A percentile compares a stretch with the other conserved stretches of the same genome.
Evolutionary conservation across 192 early-diverging fungal species (phyloP).

Genomic region (Hyaloraphidium curvatum): DNA sequence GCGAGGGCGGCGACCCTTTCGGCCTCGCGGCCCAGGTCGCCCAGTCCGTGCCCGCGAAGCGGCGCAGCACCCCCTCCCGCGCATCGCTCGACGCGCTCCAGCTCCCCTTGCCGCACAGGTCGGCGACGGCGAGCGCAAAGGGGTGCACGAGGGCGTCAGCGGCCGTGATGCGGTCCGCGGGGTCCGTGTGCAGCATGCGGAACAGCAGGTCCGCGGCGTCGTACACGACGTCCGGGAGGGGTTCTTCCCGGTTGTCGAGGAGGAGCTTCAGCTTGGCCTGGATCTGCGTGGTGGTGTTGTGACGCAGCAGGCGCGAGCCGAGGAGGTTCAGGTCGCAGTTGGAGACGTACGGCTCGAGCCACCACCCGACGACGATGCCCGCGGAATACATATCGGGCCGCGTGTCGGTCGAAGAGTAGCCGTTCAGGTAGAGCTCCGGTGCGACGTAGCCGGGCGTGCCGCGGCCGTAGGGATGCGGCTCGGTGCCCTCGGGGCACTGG

Average conservation of each 20-base stretch:
- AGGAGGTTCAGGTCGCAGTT: conserved; percentile 40
- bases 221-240: conserved; percentile 19
- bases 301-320: conserved; percentile 41
- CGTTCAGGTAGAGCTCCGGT: conserved; percentile 27
- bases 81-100: no score
- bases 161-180: conserved; percentile 31
- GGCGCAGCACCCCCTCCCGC: no score
- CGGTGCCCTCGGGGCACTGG: conserved; percentile 7
- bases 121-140: no score
- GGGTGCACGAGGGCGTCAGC: conserved; percentile 32
- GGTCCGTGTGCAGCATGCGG: conserved; percentile 31
- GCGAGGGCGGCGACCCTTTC: no score
- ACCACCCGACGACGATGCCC: conserved; percentile 49
- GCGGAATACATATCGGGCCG: conserved; percentile 45
- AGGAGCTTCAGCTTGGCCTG: conserved; percentile 27
- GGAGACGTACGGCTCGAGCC: conserved; percentile 49
- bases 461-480: conserved; percentile 27
- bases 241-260: conserved; percentile 5
- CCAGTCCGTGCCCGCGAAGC: no score
- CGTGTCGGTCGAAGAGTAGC: conserved; percentile 15
- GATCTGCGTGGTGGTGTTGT: conserved; percentile 43
- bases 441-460: conserved; percentile 61
- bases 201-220: conserved; percentile 42
- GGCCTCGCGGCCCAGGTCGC: no score
- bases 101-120: no score